phyloP scores from a whole-genome alignment of 208 protist species.

The Acanthamoeba triangularis region DNA sequence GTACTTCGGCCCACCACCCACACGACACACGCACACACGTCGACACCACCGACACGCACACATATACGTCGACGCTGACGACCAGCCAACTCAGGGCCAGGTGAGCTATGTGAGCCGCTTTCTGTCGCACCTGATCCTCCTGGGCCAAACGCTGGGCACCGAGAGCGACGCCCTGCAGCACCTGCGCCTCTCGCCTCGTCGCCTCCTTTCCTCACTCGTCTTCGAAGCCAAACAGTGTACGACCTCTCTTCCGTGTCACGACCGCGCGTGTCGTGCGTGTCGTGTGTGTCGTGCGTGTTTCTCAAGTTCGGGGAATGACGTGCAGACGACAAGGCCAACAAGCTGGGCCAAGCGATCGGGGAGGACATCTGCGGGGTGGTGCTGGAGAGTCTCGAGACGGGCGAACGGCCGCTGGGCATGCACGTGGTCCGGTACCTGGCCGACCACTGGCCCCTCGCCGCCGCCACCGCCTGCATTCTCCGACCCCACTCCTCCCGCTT shows the following conservation, averaged over 20 bases:
- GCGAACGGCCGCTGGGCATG: not conserved
- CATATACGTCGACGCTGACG: no score
- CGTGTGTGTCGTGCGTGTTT: no score
- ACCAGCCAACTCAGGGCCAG: not conserved
- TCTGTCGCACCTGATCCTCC: slow-evolving; percentile 13
- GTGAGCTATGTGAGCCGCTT: slow-evolving; percentile 23
- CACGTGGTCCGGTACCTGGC: slow-evolving; percentile 35
- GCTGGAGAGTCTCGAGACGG: slow-evolving; percentile 28
- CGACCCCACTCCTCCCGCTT: not conserved
- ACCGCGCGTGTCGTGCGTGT: not conserved
- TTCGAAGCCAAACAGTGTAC: slow-evolving; percentile 26
- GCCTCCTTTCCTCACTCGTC: not conserved
- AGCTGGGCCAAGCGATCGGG: slow-evolving; percentile 12
- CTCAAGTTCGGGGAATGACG: not conserved
- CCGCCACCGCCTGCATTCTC: slow-evolving; percentile 14
- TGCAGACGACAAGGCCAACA: slow-evolving; percentile 20
- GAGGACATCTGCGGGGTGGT: slow-evolving; percentile 22
- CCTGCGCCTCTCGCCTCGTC: not conserved
- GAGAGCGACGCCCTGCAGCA: slow-evolving; percentile 38
- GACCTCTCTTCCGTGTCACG: not conserved
- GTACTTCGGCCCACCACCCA: not conserved
- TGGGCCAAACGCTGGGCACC: slow-evolving; percentile 9
- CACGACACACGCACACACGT: no score
- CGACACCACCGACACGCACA: no score
- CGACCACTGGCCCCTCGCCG: not conserved